These are phyloP conservation scores for Colletotrichum sp. DNA, from an alignment of 2,329 filamentous ascomycete species.

Conservation along the genomic window DNA sequence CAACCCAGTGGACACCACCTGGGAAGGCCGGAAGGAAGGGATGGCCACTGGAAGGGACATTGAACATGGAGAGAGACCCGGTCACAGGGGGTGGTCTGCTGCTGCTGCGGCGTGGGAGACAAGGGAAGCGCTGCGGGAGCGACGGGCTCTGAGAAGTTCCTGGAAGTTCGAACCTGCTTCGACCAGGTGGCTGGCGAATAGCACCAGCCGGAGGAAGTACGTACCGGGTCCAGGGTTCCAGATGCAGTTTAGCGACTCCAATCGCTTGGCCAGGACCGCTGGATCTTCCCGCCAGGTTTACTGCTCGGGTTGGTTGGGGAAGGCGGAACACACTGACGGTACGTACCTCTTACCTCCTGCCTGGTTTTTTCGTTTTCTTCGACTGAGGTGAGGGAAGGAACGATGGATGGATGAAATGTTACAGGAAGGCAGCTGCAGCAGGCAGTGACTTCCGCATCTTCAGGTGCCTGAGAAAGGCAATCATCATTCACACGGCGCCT, in stretches of 20 bases:
- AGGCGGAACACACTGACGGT: not conserved
- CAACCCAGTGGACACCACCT: not conserved
- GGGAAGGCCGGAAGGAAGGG: not conserved
- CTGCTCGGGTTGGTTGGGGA: not conserved
- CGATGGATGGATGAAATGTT: not conserved
- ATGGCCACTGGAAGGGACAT: not conserved
- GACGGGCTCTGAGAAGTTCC: not conserved
- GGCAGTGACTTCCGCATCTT: not conserved
- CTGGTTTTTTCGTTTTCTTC: not conserved
- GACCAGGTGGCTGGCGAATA: not conserved
- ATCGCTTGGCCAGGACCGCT: not conserved
- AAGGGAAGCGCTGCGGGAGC: slow-evolving; percentile 10
- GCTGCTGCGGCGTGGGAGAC: not conserved
- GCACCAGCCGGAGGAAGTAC: not conserved
- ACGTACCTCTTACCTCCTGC: not conserved
- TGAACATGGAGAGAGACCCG: not conserved
- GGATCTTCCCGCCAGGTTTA: not conserved
- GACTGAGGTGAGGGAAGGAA: not conserved
- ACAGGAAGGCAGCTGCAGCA: not conserved
- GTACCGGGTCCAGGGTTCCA: not conserved
- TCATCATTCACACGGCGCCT: not conserved
- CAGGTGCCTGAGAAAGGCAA: not conserved
- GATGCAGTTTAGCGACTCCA: not conserved
- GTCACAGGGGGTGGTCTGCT: not conserved
- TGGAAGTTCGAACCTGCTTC: not conserved